Base-by-base conservation (phyloP, 2,329 filamentous ascomycete species). In the Cladosporium austrohemisphaericum region DNA sequence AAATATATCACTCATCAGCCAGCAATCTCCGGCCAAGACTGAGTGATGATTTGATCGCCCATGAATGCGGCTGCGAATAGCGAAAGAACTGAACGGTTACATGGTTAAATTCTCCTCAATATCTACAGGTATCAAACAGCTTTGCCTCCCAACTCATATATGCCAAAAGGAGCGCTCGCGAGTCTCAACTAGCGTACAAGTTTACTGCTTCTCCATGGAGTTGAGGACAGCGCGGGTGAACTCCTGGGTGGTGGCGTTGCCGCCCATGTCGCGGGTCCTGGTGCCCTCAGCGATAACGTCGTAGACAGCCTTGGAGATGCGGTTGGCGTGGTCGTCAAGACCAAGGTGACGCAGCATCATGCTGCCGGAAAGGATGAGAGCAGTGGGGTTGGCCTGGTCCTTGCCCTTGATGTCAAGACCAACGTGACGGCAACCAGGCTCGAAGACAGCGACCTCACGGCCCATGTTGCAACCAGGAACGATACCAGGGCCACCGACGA, bases 381-480 rank as follows among this genome's bases (percentile, higher is more conserved):
- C 93, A 50, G 90, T 96, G 47, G 93, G 93, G 81, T 98, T 98
- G 59, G 93, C 93, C 78, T 97, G 90, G 75, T 96, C 91, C 80
- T 96, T 96, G 78, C 93, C 93, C 84, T 97, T 91, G 77, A 98
- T 98, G 72, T 98, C 93, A 41, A 98, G 86, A 75, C 93, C 93
- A 68, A 98, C 93, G 81, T 98, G 93, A 75, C 93, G 86, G 85
- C 93, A 98, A 59, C 93, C 93, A 54, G 93, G 93, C 81, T 98
- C 93, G 73, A 98, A 98, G 60, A 98, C 89, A 62, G 93, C 93
- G 50, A 97, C 89, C 60, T 98, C 91, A 60, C 93, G 88, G 67
- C 93, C 93, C 91, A 98, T 98, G 81, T 97, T 98, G 83, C 91
- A 96, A 65, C 93, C 93, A 53, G 93, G 93, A 36, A 98, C 93